These are phyloP conservation scores for Acorus calamus DNA, from an alignment of 106 monocot genomes.

Conservation along the genomic window DNA sequence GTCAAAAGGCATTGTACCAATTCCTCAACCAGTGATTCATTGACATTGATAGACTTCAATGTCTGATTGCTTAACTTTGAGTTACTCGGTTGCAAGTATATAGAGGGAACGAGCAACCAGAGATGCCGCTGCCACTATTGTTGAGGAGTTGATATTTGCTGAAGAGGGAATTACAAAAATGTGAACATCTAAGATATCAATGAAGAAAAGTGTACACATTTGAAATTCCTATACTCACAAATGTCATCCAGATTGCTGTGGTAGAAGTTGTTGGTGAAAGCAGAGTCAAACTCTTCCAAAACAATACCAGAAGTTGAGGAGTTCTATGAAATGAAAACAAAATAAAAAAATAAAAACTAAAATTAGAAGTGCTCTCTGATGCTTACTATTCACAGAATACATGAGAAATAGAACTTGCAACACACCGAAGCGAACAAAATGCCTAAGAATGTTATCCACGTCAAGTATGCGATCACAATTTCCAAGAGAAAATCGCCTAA, in stretches of 20 bases:
- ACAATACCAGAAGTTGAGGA: constrained; percentile 66
- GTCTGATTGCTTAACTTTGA: constrained; percentile 19
- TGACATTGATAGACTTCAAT: constrained; percentile 69
- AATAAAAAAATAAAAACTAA: constrained; percentile 1
- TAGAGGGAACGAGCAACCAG: constrained; percentile 77
- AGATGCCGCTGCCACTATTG: constrained; percentile 70
- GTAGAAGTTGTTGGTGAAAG: constrained; percentile 69
- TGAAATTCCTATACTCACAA: constrained; percentile 24
- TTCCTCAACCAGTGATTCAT: constrained; percentile 67
- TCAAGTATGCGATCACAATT: no score
- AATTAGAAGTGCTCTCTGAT: background rate
- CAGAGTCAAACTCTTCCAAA: constrained; percentile 83
- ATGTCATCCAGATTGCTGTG: constrained; percentile 67
- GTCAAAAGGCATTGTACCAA: constrained; percentile 67
- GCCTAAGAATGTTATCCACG: no score
- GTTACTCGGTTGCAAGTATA: constrained; percentile 53
- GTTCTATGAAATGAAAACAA: constrained; percentile 36
- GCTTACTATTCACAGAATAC: background rate
- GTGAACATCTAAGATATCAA: background rate
- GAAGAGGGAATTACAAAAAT: constrained; percentile 7
- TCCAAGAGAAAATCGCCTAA: no score
- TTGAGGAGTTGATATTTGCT: constrained; percentile 82
- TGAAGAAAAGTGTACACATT: background rate
- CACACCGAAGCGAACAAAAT: no score
- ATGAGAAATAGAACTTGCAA: no score